phyloP scores from a whole-genome alignment of 306 rosid genomes.

The Erythrophleum fordii region DNA sequence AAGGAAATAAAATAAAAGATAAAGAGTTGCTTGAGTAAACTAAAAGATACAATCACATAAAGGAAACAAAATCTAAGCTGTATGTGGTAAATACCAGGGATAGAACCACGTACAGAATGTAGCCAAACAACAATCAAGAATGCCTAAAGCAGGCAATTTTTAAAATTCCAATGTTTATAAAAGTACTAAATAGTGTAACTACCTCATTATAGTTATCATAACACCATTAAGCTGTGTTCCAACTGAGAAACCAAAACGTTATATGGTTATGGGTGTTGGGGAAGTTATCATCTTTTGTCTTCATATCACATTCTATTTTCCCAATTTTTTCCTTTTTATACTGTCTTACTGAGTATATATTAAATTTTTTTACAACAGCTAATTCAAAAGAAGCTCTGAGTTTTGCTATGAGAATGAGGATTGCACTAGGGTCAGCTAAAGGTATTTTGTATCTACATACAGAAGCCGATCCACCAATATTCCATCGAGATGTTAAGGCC shows the following conservation, averaged over 20 bases:
- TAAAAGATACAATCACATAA: no score
- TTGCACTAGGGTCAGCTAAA: slow-evolving; percentile 79
- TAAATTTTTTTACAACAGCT: slow-evolving; percentile 50
- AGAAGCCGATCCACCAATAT: slow-evolving; percentile 96
- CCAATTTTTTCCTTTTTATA: not conserved
- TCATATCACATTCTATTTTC: not conserved
- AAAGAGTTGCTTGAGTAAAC: no score
- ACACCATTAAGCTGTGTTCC: not conserved
- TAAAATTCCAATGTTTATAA: not conserved
- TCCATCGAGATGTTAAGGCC: slow-evolving; percentile 93
- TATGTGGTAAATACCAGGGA: not conserved
- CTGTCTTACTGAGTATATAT: not conserved
- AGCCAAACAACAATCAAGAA: not conserved
- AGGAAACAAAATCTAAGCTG: no score
- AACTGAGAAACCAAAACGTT: not conserved
- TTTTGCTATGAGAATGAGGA: slow-evolving; percentile 68
- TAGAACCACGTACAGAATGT: not conserved
- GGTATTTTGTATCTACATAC: slow-evolving; percentile 92
- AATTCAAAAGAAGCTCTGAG: slow-evolving; percentile 58
- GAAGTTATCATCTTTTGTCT: not conserved
- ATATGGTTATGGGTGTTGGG: not conserved
- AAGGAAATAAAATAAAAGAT: no score
- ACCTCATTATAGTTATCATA: not conserved
- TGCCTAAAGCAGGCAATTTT: not conserved
- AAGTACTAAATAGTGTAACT: not conserved